Evolutionary conservation across 371 early-diverging fungal species (phyloP).

Genomic region (Thermomucor indicae-seudaticae): DNA sequence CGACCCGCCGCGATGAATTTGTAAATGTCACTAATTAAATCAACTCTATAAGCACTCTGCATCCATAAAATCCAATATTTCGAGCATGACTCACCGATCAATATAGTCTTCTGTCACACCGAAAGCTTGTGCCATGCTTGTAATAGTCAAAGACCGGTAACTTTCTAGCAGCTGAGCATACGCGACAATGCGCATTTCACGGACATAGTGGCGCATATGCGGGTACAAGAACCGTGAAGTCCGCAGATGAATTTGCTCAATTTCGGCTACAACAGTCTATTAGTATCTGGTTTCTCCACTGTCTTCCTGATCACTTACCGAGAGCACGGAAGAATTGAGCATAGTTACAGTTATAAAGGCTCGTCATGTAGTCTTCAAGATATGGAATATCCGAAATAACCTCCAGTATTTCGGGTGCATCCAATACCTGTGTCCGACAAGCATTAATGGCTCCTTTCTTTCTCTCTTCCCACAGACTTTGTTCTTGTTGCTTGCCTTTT

Average conservation of each 20-base stretch:
- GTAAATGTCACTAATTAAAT: slow-evolving; percentile 76
- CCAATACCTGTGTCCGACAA: slow-evolving; percentile 73
- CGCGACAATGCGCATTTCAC: slow-evolving; percentile 97
- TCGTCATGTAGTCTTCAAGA: slow-evolving; percentile 78
- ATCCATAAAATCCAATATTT: not conserved
- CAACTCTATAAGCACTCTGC: not conserved
- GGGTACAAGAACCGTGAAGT: slow-evolving; percentile 67
- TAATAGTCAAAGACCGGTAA: slow-evolving; percentile 93
- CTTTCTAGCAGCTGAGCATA: slow-evolving; percentile 98
- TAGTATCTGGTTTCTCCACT: too few relatives aligned
- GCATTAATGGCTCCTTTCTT: too few relatives aligned
- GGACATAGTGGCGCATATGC: slow-evolving; percentile 89
- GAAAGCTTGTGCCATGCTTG: slow-evolving; percentile 96
- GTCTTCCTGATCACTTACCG: slow-evolving; percentile 47
- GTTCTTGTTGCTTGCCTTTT: slow-evolving; percentile 62
- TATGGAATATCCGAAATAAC: slow-evolving; percentile 88
- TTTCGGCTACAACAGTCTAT: slow-evolving; percentile 31
- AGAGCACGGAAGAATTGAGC: slow-evolving; percentile 84
- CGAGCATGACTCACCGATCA: slow-evolving; percentile 66
- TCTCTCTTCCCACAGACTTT: too few relatives aligned
- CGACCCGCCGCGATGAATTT: slow-evolving; percentile 96
- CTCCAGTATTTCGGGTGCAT: slow-evolving; percentile 96
- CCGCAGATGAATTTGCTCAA: slow-evolving; percentile 47
- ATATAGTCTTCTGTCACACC: slow-evolving; percentile 95
- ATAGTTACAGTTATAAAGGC: slow-evolving; percentile 95